Percentiles rank a stretch among this genome's conserved stretches.
Conservation (phyloP, 768 basidiomycete species). For the Mycena sanguinolenta region DNA sequence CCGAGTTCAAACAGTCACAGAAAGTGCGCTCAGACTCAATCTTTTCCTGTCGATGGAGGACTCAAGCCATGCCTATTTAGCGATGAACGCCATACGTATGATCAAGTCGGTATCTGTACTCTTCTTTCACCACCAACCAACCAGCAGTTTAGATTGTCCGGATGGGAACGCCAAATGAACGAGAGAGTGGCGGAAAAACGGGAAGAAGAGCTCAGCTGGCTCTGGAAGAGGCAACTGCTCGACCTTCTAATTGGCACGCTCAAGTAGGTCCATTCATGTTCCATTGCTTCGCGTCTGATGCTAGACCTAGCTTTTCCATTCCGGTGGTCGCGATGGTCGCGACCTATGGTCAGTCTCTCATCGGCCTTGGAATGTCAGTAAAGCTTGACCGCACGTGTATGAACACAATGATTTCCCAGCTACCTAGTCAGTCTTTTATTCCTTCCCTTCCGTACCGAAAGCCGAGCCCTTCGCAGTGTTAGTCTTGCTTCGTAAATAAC, state of each 20-base stretch:
- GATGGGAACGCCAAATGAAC: slow-evolving; percentile 72
- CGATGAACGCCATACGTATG: slow-evolving; percentile 72
- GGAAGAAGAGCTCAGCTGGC: slow-evolving; percentile 69
- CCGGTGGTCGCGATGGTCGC: slow-evolving; percentile 76
- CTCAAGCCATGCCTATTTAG: slow-evolving; percentile 51
- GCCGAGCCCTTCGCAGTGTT: slow-evolving; percentile 15
- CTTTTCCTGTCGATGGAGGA: slow-evolving; percentile 6
- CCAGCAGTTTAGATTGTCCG: slow-evolving; percentile 59
- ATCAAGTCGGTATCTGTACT: slow-evolving; percentile 56
- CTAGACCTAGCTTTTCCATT: slow-evolving; percentile 62
- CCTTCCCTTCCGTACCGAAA: background rate
- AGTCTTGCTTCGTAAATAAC: background rate
- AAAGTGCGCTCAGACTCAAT: slow-evolving; percentile 57
- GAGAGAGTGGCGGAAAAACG: slow-evolving; percentile 68
- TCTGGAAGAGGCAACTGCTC: slow-evolving; percentile 63
- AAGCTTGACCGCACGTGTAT: background rate
- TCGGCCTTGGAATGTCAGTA: background rate
- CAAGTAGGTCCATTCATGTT: slow-evolving; percentile 50
- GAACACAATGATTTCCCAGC: background rate
- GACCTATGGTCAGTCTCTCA: slow-evolving; percentile 60
- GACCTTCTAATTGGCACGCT: slow-evolving; percentile 60
- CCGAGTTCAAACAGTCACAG: slow-evolving; percentile 72
- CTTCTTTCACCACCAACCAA: background rate
- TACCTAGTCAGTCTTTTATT: slow-evolving; percentile 25
- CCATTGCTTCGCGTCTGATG: too few species aligned